Evolutionary conservation across 2,329 filamentous ascomycete species (phyloP).

Genomic region (Verticillium tricorpus): DNA sequence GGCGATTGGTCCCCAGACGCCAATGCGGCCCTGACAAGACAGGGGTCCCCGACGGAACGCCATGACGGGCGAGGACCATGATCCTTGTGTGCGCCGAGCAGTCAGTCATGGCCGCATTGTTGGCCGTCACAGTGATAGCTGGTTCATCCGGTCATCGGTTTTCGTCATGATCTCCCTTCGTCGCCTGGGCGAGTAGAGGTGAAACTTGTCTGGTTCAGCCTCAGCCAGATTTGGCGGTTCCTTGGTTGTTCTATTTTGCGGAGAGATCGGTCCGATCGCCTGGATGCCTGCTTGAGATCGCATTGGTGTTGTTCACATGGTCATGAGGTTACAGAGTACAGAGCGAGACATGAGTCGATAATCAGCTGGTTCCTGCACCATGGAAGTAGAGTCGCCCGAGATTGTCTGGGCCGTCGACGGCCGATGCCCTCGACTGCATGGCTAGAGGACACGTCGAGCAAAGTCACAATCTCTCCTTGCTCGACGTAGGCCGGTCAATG

Average conservation of each 20-base stretch:
- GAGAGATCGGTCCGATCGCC: background rate
- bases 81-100: background rate
- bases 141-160: background rate
- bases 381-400: too few species aligned
- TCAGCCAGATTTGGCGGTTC: background rate
- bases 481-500: too few species aligned
- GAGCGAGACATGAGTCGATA: too few species aligned
- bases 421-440: too few species aligned
- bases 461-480: too few species aligned
- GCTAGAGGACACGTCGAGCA: too few species aligned
- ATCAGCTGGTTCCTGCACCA: too few species aligned
- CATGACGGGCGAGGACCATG: background rate
- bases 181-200: background rate
- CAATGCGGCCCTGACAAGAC: background rate
- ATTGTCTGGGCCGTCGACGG: too few species aligned
- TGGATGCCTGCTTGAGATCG: background rate
- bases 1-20: conserved; percentile 4
- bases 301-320: too few species aligned
- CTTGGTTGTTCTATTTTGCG: background rate
- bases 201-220: background rate
- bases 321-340: too few species aligned
- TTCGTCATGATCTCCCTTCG: background rate
- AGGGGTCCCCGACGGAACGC: background rate
- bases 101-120: background rate
- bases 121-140: background rate